Evolutionary conservation across 129 eudicot genomes (phyloP).

Genomic region (Lactuca sativa): DNA sequence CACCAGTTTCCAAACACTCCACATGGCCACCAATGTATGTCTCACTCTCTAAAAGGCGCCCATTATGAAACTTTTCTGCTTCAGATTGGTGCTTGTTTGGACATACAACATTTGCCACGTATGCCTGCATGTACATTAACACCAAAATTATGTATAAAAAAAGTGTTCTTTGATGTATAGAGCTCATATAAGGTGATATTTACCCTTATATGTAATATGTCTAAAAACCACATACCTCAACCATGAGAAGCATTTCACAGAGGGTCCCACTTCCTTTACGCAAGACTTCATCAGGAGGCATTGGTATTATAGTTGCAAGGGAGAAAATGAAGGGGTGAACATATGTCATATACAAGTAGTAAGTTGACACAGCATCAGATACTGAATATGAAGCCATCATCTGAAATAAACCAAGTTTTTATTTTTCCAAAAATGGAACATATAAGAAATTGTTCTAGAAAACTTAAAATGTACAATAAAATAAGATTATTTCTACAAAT

Average conservation of each 20-base stretch:
- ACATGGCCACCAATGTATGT: conserved; percentile 99
- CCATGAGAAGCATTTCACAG: conserved; percentile 99
- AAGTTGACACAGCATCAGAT: conserved; percentile 98
- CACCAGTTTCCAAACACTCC: conserved; percentile 99
- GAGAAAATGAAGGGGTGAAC: conserved; percentile 99
- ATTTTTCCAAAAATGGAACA: background rate
- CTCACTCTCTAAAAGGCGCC: conserved; percentile 92
- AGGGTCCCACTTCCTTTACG: conserved; percentile 99
- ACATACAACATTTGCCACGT: conserved; percentile 88
- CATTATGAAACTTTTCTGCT: conserved; percentile 79
- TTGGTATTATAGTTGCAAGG: conserved; percentile 96
- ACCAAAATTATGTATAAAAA: background rate
- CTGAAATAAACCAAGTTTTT: conserved; percentile 39
- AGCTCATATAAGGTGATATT: conserved; percentile 9
- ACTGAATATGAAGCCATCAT: conserved; percentile 99
- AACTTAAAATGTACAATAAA: conserved; percentile 17
- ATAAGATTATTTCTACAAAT: too few relatives aligned
- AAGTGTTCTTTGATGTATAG: conserved; percentile 1
- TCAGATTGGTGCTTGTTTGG: conserved; percentile 99
- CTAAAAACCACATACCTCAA: conserved; percentile 61
- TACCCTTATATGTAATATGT: background rate
- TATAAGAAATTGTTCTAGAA: conserved; percentile 18
- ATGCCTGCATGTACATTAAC: conserved; percentile 63
- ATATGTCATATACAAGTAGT: conserved; percentile 96
- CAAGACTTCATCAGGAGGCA: conserved; percentile 99